Percentiles rank a stretch among this genome's conserved stretches.
Conservation (phyloP, 352 stramenopile genomes). For the Globisporangium canariense region DNA sequence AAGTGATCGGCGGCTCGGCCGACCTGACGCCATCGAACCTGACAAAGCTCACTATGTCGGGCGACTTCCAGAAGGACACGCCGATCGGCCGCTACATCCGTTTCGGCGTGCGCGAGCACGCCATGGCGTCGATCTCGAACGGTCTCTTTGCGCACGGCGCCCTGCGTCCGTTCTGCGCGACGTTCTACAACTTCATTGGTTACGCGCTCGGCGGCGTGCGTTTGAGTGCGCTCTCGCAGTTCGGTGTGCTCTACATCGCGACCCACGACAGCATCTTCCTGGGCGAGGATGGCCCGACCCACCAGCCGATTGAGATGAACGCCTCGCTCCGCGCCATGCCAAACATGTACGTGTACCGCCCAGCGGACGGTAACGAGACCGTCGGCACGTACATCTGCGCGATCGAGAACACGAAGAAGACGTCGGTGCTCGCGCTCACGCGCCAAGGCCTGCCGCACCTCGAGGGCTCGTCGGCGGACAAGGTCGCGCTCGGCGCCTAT, state of each 20-base stretch:
- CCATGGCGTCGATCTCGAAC: slow-evolving; percentile 98
- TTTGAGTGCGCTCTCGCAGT: slow-evolving; percentile 92
- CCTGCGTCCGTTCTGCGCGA: slow-evolving; percentile 97
- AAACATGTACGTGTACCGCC: slow-evolving; percentile 98
- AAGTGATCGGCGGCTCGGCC: slow-evolving; percentile 97
- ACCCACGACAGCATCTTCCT: slow-evolving; percentile 99
- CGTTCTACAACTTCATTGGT: slow-evolving; percentile 99
- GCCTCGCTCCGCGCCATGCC: slow-evolving; percentile 95
- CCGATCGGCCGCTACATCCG: slow-evolving; percentile 95
- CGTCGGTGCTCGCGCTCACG: slow-evolving; percentile 93
- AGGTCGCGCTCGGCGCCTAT: slow-evolving; percentile 91
- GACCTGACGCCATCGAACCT: slow-evolving; percentile 98
- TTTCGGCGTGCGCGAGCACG: slow-evolving; percentile 98
- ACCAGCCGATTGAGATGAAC: slow-evolving; percentile 99
- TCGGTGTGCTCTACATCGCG: slow-evolving; percentile 98
- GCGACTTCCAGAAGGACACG: slow-evolving; percentile 97
- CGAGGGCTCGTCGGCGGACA: slow-evolving; percentile 84
- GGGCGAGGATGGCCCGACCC: slow-evolving; percentile 98
- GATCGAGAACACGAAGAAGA: slow-evolving; percentile 80
- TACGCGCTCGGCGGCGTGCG: slow-evolving; percentile 96
- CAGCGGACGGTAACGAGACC: slow-evolving; percentile 98
- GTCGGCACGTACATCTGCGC: slow-evolving; percentile 92
- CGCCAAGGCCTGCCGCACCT: slow-evolving; percentile 91
- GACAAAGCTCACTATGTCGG: slow-evolving; percentile 93
- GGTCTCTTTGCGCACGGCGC: slow-evolving; percentile 97